A percentile compares a stretch with the other conserved stretches of the same genome.
Conservation (phyloP, 192 early-diverging fungal genomes). For the Coemansia sp. region DNA sequence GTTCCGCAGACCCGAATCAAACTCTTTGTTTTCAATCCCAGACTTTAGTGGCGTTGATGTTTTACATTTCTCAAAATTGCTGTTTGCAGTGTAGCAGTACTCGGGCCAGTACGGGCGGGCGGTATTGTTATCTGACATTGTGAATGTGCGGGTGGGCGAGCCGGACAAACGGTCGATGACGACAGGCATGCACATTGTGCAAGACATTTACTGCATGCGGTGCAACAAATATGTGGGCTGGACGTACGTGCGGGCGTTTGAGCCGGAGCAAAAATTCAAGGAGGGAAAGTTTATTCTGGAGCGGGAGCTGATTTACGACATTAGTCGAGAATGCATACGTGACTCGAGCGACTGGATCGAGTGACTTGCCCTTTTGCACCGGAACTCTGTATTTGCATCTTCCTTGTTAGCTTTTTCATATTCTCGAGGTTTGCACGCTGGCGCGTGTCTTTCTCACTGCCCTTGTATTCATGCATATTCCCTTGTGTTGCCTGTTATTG, state of each 20-base stretch:
- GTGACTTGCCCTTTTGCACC: not conserved
- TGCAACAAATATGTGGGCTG: slow-evolving; percentile 52
- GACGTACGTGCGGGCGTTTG: slow-evolving; percentile 46
- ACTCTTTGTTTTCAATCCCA: not conserved
- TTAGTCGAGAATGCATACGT: slow-evolving; percentile 28
- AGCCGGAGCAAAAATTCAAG: slow-evolving; percentile 41
- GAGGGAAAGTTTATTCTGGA: slow-evolving; percentile 54
- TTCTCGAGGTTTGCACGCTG: not conserved
- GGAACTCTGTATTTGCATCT: slow-evolving; percentile 1
- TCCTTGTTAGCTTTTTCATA: not conserved
- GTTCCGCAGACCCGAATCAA: no score
- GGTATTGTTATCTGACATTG: slow-evolving; percentile 29
- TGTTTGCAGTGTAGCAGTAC: slow-evolving; percentile 35
- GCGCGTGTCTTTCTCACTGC: not conserved
- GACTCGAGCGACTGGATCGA: slow-evolving; percentile 1
- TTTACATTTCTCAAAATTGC: not conserved
- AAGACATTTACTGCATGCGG: slow-evolving; percentile 44
- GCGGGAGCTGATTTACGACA: slow-evolving; percentile 36
- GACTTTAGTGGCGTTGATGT: not conserved
- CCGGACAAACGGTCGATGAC: slow-evolving; percentile 50
- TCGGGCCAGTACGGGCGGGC: slow-evolving; percentile 51
- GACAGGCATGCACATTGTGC: slow-evolving; percentile 51
- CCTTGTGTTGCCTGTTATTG: not conserved
- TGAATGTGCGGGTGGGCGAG: slow-evolving; percentile 41
- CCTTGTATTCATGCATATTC: slow-evolving; percentile 7